Conservation (phyloP, 257 asterid genomes). For the Phtheirospermum japonicum region DNA sequence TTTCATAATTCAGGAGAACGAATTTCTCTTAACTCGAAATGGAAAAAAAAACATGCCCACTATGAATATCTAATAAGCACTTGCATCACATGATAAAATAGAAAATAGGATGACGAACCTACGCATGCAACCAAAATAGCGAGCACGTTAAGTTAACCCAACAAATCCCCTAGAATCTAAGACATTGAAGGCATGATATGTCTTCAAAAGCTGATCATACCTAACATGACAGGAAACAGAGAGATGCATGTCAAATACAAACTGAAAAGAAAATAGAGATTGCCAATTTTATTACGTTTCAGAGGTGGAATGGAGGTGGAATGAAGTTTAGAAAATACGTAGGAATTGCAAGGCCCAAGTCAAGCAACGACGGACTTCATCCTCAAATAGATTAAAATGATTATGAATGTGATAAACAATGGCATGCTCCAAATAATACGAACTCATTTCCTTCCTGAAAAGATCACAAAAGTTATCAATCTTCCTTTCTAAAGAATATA, state of each 20-base stretch:
- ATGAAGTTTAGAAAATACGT: conserved; percentile 54
- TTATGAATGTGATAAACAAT: conserved; percentile 76
- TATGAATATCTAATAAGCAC: conserved; percentile 17
- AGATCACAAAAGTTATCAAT: conserved; percentile 24
- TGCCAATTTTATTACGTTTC: conserved; percentile 17
- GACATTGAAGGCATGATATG: conserved; percentile 91
- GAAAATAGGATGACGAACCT: conserved; percentile 51
- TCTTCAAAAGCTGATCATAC: conserved; percentile 98
- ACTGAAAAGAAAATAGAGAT: conserved; percentile 12
- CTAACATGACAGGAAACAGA: conserved; percentile 51
- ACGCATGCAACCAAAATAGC: conserved; percentile 99
- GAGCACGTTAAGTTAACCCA: conserved; percentile 98
- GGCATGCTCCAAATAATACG: conserved; percentile 94
- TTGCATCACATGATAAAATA: conserved; percentile 14
- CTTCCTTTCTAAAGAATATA: conserved; percentile 13
- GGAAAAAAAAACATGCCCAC: background rate
- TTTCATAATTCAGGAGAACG: background rate
- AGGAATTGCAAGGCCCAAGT: conserved; percentile 89
- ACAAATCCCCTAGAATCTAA: conserved; percentile 96
- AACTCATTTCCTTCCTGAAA: conserved; percentile 99
- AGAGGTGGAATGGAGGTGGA: too few species aligned
- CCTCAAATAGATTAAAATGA: conserved; percentile 86
- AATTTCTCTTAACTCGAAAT: conserved; percentile 14
- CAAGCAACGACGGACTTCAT: conserved; percentile 85
- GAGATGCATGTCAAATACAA: conserved; percentile 37